These are phyloP conservation scores for Glycyrrhiza uralensis DNA, from an alignment of 306 rosid species.

Conservation along the genomic window DNA sequence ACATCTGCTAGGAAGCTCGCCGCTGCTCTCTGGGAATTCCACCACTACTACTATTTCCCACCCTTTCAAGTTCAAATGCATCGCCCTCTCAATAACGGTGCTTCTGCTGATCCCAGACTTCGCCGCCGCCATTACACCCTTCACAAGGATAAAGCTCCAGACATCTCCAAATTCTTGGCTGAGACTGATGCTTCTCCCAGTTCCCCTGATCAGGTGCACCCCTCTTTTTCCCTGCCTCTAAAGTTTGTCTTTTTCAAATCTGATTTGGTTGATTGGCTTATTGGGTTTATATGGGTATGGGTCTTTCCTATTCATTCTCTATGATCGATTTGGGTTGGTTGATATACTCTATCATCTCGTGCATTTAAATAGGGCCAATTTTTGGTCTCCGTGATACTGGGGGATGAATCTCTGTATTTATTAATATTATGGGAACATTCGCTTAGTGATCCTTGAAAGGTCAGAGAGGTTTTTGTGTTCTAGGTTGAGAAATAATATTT, in stretches of 20 bases:
- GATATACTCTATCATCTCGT: background rate
- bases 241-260: background rate
- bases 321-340: background rate
- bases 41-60: conserved; percentile 44
- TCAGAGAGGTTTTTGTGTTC: conserved; percentile 3
- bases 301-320: background rate
- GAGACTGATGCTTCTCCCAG: conserved; percentile 66
- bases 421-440: background rate
- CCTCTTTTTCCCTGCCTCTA: background rate
- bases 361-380: background rate
- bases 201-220: conserved; percentile 74
- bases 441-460: background rate
- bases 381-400: background rate
- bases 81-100: conserved; percentile 40
- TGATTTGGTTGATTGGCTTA: background rate
- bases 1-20: conserved; percentile 73
- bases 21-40: conserved; percentile 84
- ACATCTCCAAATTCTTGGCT: conserved; percentile 52
- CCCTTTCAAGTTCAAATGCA: conserved; percentile 62
- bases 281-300: no score
- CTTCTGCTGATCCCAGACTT: conserved; percentile 41
- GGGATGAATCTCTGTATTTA: background rate
- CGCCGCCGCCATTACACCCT: conserved; percentile 62
- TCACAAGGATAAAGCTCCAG: conserved; percentile 56
- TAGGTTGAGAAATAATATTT: background rate